Conservation (phyloP, 305 asterid genomes). For the Solanum hybrid region DNA sequence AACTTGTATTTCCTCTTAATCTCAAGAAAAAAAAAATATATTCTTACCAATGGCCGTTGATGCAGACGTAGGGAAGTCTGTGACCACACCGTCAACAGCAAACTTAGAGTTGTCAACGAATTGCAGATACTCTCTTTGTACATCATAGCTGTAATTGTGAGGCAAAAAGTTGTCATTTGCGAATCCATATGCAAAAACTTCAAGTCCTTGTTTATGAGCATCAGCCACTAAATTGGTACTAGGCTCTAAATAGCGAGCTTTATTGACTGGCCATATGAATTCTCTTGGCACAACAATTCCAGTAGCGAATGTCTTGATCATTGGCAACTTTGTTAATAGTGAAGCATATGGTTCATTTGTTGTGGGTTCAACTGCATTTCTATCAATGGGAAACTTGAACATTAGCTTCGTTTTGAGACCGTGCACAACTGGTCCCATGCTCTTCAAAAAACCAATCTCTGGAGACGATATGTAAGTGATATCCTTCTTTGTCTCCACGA, state of each 20-base stretch:
- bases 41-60: slow-evolving; percentile 68
- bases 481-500: slow-evolving; percentile 29
- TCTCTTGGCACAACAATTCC: slow-evolving; percentile 83
- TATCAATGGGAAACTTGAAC: slow-evolving; percentile 31
- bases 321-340: slow-evolving; percentile 32
- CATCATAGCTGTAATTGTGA: slow-evolving; percentile 84
- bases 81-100: slow-evolving; percentile 76
- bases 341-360: slow-evolving; percentile 47
- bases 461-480: slow-evolving; percentile 76
- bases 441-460: slow-evolving; percentile 77
- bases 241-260: slow-evolving; percentile 40
- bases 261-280: slow-evolving; percentile 61
- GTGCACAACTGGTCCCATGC: slow-evolving; percentile 32
- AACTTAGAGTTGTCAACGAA: slow-evolving; percentile 53
- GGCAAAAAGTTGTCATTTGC: slow-evolving; percentile 59
- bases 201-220: slow-evolving; percentile 67
- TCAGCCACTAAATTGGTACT: slow-evolving; percentile 61
- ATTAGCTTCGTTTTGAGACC: slow-evolving; percentile 44
- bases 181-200: slow-evolving; percentile 62
- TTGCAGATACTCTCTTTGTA: slow-evolving; percentile 60
- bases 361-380: slow-evolving; percentile 44
- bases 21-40: neutral
- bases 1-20: neutral
- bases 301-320: slow-evolving; percentile 59
- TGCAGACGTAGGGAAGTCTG: slow-evolving; percentile 81